A percentile compares a stretch with the other conserved stretches of the same genome.
These are phyloP conservation scores for Populus euphratica DNA, from an alignment of 345 rosid genomes.

Conservation along the genomic window DNA sequence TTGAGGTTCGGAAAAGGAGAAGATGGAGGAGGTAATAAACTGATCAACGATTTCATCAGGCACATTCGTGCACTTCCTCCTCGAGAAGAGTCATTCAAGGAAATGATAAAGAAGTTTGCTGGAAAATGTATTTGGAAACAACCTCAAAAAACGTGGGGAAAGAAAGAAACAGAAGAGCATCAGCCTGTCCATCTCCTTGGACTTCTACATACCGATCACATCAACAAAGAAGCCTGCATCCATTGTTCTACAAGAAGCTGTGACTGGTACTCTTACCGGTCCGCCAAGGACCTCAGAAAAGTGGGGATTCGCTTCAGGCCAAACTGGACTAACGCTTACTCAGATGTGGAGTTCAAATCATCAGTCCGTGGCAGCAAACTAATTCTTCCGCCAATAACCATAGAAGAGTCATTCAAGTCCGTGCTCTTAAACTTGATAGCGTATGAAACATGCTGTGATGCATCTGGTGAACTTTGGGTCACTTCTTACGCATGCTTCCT, in stretches of 20 bases:
- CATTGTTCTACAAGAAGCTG: too few relatives aligned
- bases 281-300: neutral
- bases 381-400: conserved; percentile 9
- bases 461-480: neutral
- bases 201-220: neutral
- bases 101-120: too few relatives aligned
- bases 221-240: too few relatives aligned
- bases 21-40: neutral
- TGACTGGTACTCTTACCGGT: neutral
- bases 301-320: neutral
- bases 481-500: conserved; percentile 16
- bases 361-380: neutral
- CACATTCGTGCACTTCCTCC: neutral
- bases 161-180: too few relatives aligned
- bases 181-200: neutral
- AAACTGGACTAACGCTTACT: neutral
- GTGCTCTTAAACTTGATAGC: conserved; percentile 25
- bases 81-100: too few relatives aligned
- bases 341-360: neutral
- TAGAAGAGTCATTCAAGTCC: conserved; percentile 18
- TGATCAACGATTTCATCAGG: neutral
- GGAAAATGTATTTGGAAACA: too few relatives aligned
- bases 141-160: too few relatives aligned
- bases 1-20: too few relatives aligned
- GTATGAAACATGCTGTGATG: conserved; percentile 16